Percentiles rank a stretch among this genome's conserved stretches.
These are phyloP conservation scores for Panaeolus papilionaceus DNA, from an alignment of 768 basidiomycete species.

Conservation along the genomic window DNA sequence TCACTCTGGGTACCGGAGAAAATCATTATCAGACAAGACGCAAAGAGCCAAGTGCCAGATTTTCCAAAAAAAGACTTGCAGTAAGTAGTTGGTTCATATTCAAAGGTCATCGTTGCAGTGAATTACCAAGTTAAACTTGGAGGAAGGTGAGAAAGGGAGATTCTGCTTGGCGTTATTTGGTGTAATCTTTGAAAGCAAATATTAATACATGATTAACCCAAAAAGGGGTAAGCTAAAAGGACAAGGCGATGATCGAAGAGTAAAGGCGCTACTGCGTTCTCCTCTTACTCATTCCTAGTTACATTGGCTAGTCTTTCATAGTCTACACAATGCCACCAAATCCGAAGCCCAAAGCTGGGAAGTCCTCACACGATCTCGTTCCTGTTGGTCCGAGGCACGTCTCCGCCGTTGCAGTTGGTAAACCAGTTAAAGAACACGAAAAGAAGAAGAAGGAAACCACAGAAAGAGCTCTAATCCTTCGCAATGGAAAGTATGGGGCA, in stretches of 20 bases:
- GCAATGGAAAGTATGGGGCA: slow-evolving; percentile 78
- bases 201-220: neutral
- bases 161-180: neutral
- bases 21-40: neutral
- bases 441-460: slow-evolving; percentile 57
- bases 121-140: neutral
- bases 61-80: too few species aligned
- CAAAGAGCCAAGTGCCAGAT: neutral
- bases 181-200: neutral
- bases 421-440: slow-evolving; percentile 35
- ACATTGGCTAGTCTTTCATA: neutral
- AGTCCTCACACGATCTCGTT: slow-evolving; percentile 56
- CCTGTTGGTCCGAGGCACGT: slow-evolving; percentile 62
- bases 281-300: neutral
- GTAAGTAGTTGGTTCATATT: too few species aligned
- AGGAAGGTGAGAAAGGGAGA: neutral
- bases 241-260: neutral
- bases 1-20: slow-evolving; percentile 5
- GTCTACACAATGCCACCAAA: slow-evolving; percentile 32
- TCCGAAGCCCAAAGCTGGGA: slow-evolving; percentile 28
- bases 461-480: slow-evolving; percentile 72
- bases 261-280: neutral
- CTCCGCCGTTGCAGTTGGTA: slow-evolving; percentile 31
- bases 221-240: neutral
- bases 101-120: neutral